Conservation (phyloP, 176 grass and related monocot genomes). For the Canna indica region DNA sequence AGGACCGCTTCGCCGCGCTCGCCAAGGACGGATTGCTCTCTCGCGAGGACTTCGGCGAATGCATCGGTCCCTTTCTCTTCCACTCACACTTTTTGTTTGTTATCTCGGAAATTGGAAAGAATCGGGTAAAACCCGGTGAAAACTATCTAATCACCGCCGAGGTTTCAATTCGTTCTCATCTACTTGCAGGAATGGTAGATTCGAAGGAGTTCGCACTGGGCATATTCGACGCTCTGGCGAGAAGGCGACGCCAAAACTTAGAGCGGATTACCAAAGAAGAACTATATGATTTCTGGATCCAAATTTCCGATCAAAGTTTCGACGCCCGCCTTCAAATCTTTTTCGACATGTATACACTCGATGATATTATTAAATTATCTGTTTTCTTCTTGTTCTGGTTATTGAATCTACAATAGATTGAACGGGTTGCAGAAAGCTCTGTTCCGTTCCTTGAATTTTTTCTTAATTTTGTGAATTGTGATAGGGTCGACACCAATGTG, state of each 20-base stretch:
- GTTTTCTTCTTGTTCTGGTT: neutral
- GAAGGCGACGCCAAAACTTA: conserved; percentile 57
- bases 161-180: neutral
- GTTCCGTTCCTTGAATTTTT: conserved; percentile 19
- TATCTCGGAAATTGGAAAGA: neutral
- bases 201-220: conserved; percentile 91
- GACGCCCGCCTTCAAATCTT: conserved; percentile 99
- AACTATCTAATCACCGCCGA: neutral
- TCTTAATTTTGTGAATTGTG: conserved; percentile 30
- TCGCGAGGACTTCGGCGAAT: conserved; percentile 95
- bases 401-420: neutral
- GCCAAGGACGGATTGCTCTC: conserved; percentile 65
- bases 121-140: neutral
- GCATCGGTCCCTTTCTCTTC: conserved; percentile 45
- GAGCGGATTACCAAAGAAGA: conserved; percentile 91
- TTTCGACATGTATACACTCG: conserved; percentile 96
- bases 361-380: neutral
- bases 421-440: neutral
- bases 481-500: conserved; percentile 98
- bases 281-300: conserved; percentile 97
- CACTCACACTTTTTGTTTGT: conserved; percentile 4
- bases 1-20: conserved; percentile 58
- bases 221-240: conserved; percentile 87
- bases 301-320: conserved; percentile 98
- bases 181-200: conserved; percentile 66